Base-by-base conservation (phyloP, 495 filamentous ascomycete genomes). In the Penicillium roqueforti region DNA sequence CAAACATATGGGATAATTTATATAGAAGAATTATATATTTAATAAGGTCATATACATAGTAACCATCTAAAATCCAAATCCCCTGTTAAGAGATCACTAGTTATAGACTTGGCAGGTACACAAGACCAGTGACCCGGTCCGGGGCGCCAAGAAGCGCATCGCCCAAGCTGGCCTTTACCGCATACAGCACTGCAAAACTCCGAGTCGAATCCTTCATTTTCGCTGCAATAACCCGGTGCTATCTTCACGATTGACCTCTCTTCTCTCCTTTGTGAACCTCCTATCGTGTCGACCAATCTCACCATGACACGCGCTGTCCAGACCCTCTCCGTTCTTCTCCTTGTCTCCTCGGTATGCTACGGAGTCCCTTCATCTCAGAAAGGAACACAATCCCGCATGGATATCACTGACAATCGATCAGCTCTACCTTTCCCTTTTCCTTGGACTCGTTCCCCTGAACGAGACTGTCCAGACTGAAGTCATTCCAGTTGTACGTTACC, bases 221-320 rank as follows among this genome's bases (percentile, higher is more conserved):
- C 10, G 16, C 44, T 48, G 36, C 14, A 6, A 36, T 23, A 37
- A 40, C n/a, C 14, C 11, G 14, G 20, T 25, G 23, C 18, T 34
- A 6, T 23, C 13, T 44, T 52, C 50, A 52, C 39, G 44, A 23
- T 52, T 52, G 20, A 44, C 41, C 37, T 22, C 28, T 39, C 23
- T 25, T 25, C 52, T 54, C 32, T 56, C 53, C 32, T 50, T 57
- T 55, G 18, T 51, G 22, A 36, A 38, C 22, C 19, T 53, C 11
- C n/a, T 8, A 20, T 53, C 40, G 22, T 16, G n/a, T 29, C 46
- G 22, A 54, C 32, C 42, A 6, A 19, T 45, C 53, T 57, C 66
- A 70, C 40, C 58, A 98, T 97, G 93, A 96, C 93, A 57, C 89
- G 90, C 71, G 93, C 93, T 20, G 88, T 92, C 67, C 92, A 98